Conservation (phyloP, 2,329 filamentous ascomycete species). For the Microdochium trichocladiopsis region DNA sequence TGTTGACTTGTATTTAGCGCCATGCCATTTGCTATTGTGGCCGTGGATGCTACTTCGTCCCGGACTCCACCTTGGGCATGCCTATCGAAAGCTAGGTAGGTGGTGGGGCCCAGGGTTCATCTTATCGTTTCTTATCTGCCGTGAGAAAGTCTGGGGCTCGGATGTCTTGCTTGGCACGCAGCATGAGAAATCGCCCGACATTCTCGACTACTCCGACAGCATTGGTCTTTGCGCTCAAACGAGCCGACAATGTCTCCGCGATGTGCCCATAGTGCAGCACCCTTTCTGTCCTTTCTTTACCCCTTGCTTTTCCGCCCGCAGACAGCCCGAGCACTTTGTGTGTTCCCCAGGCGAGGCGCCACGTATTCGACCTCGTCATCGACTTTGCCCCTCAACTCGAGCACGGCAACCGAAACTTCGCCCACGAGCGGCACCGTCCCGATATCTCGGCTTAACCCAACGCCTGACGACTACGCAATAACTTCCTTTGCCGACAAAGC, state of each 20-base stretch:
- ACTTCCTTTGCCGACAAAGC: constrained; percentile 86
- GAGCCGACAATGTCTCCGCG: constrained; percentile 31
- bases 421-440: constrained; percentile 28
- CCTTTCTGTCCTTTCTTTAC: constrained; percentile 43
- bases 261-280: constrained; percentile 25
- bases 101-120: no score
- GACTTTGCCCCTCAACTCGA: constrained; percentile 4
- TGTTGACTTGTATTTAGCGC: no score
- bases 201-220: no score
- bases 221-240: no score
- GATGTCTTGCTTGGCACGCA: no score
- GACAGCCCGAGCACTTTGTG: constrained; percentile 8
- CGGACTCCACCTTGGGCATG: no score
- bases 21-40: no score
- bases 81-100: no score
- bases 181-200: no score
- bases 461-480: constrained; percentile 75
- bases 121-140: no score
- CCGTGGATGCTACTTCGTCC: no score
- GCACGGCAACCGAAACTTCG: constrained; percentile 15
- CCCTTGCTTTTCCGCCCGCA: constrained; percentile 32
- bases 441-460: constrained; percentile 65
- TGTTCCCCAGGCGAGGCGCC: constrained; percentile 13
- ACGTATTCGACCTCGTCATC: constrained; percentile 11
- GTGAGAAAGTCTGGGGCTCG: no score